A percentile compares a stretch with the other conserved stretches of the same genome.
Evolutionary conservation across 2,329 filamentous ascomycete genomes (phyloP).

Genomic region (Diaporthe sp.): DNA sequence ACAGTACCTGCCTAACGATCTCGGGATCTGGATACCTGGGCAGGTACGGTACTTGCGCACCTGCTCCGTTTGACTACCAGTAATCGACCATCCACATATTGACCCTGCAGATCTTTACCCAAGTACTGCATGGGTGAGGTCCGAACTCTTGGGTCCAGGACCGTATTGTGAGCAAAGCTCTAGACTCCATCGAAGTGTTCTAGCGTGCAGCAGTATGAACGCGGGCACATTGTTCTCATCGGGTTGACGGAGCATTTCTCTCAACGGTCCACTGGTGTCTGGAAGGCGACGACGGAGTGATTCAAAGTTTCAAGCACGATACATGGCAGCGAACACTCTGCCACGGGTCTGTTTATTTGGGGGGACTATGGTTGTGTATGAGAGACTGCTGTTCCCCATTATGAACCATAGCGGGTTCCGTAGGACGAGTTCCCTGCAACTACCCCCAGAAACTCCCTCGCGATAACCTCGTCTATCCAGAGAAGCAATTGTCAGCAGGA

Average conservation of each 20-base stretch:
- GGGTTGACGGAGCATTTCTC: background rate
- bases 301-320: background rate
- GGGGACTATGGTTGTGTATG: background rate
- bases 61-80: background rate
- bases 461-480: constrained; percentile 46
- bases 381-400: background rate
- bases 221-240: background rate
- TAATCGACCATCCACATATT: background rate
- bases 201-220: background rate
- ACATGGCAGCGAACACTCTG: background rate
- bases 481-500: background rate
- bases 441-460: constrained; percentile 46
- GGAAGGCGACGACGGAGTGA: background rate
- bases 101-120: background rate
- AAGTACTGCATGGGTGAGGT: background rate
- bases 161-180: background rate
- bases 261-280: background rate
- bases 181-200: background rate
- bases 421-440: constrained; percentile 44
- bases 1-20: background rate
- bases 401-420: constrained; percentile 34
- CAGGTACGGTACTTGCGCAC: background rate
- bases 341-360: background rate
- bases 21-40: background rate
- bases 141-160: background rate